Conservation (phyloP, 2,329 filamentous ascomycete genomes). For the Diaporthe velutina region DNA sequence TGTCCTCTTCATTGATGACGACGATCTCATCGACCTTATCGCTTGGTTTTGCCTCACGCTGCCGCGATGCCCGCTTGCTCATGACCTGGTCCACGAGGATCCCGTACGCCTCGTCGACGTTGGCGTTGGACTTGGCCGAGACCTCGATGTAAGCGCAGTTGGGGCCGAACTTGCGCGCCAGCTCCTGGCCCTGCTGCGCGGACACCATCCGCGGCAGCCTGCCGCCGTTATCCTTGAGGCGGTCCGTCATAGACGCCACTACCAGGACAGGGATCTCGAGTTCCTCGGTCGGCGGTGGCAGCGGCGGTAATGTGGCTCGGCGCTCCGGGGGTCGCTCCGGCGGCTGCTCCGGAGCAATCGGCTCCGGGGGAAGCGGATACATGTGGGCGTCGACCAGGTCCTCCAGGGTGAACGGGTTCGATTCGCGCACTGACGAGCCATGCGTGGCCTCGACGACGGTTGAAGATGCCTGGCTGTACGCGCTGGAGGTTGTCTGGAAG, state of each 20-base stretch:
- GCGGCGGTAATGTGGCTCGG: not conserved
- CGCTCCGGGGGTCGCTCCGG: not conserved
- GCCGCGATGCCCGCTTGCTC: slow-evolving; percentile 14
- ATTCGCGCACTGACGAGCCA: not conserved
- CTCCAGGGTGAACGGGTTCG: slow-evolving; percentile 4
- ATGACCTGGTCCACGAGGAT: slow-evolving; percentile 32
- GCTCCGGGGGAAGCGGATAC: not conserved
- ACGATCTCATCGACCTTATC: not conserved
- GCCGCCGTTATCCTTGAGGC: slow-evolving; percentile 26
- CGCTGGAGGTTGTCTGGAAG: slow-evolving; percentile 18
- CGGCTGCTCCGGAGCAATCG: not conserved
- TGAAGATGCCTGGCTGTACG: slow-evolving; percentile 25
- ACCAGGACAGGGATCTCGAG: slow-evolving; percentile 30
- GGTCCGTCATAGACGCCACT: slow-evolving; percentile 31
- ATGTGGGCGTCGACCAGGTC: not conserved
- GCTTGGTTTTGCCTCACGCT: not conserved
- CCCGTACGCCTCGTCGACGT: slow-evolving; percentile 35
- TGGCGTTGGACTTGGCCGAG: slow-evolving; percentile 34
- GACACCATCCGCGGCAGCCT: slow-evolving; percentile 28
- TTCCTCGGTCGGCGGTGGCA: not conserved
- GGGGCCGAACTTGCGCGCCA: slow-evolving; percentile 33
- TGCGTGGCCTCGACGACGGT: slow-evolving; percentile 9
- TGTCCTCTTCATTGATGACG: not conserved
- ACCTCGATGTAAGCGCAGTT: slow-evolving; percentile 33
- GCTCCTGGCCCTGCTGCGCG: slow-evolving; percentile 16